Evolutionary conservation across 2,329 filamentous ascomycete species (phyloP).

Genomic region (Lachnellula willkommii): DNA sequence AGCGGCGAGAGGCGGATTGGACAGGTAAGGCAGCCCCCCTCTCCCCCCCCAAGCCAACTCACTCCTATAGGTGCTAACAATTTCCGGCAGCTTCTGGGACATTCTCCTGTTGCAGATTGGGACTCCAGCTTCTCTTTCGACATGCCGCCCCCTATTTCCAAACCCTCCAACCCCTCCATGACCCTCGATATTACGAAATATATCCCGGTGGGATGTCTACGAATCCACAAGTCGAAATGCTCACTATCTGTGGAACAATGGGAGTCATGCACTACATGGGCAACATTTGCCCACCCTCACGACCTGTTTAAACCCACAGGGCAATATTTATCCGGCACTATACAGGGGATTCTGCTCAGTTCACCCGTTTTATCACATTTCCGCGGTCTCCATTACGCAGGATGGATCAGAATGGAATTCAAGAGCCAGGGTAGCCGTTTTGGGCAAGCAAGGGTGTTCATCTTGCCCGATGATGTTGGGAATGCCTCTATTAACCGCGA

Average conservation of each 20-base stretch:
- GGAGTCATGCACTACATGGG: slow-evolving; percentile 15
- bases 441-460: slow-evolving; percentile 48
- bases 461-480: slow-evolving; percentile 62
- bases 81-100: not conserved
- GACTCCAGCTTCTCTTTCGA: slow-evolving; percentile 9
- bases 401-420: slow-evolving; percentile 31
- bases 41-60: too few species aligned
- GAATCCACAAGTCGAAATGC: slow-evolving; percentile 12
- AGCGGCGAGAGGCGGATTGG: not conserved
- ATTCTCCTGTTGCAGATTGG: not conserved
- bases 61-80: not conserved
- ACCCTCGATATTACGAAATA: slow-evolving; percentile 23
- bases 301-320: slow-evolving; percentile 9
- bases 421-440: slow-evolving; percentile 13
- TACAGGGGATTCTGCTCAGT: slow-evolving; percentile 20
- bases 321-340: slow-evolving; percentile 6
- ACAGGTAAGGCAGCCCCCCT: not conserved
- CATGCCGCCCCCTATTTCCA: not conserved
- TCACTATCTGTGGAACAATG: slow-evolving; percentile 8
- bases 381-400: slow-evolving; percentile 16
- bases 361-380: slow-evolving; percentile 13
- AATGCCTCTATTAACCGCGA: slow-evolving; percentile 47
- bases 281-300: slow-evolving; percentile 15
- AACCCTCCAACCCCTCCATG: not conserved
- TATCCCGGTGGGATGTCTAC: slow-evolving; percentile 25